Conservation (phyloP, 2,329 filamentous ascomycete genomes). For the Nothophoma quercina region DNA sequence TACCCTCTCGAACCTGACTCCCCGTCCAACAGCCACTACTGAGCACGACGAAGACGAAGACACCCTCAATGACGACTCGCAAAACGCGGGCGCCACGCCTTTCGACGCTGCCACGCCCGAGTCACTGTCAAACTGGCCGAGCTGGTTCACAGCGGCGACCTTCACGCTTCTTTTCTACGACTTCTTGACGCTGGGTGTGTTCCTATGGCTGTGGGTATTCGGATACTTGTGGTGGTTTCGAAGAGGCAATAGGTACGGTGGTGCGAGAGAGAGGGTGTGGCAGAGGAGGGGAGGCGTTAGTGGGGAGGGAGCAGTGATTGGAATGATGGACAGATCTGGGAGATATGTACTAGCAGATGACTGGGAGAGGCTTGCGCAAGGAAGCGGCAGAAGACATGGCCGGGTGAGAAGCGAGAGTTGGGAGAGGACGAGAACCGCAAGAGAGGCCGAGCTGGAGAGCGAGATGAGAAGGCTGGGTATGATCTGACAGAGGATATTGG, state of each 20-base stretch:
- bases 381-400: constrained; percentile 2
- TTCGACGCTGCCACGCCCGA: background rate
- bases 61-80: background rate
- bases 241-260: background rate
- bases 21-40: background rate
- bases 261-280: background rate
- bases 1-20: constrained; percentile 2
- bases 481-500: background rate
- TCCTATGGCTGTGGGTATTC: constrained; percentile 25
- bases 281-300: background rate
- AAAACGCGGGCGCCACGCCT: background rate
- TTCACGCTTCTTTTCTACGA: constrained; percentile 32
- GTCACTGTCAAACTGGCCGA: constrained; percentile 7
- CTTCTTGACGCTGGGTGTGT: constrained; percentile 9
- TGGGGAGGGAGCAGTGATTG: background rate
- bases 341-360: too few relatives aligned
- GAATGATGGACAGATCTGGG: background rate
- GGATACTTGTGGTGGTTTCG: constrained; percentile 16
- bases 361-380: background rate
- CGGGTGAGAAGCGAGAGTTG: background rate
- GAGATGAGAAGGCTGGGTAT: constrained; percentile 39
- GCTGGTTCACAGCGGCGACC: constrained; percentile 17
- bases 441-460: constrained; percentile 21
- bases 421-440: background rate
- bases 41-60: background rate